phyloP scores from a whole-genome alignment of 2,329 filamentous ascomycete species.

The Fusarium circinatum region DNA sequence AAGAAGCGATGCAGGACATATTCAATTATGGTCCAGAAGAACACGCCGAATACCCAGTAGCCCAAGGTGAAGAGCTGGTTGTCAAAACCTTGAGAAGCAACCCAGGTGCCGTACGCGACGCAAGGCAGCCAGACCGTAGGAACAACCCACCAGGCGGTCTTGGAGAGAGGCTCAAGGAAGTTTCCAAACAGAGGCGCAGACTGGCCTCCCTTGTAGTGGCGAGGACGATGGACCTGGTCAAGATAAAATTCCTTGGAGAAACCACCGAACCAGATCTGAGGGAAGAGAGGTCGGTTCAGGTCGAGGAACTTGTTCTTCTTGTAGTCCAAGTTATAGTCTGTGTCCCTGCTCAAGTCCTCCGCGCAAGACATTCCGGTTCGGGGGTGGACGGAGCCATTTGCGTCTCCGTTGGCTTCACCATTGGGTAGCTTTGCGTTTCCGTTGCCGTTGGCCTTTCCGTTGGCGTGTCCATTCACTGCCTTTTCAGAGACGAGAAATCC shows the following conservation, averaged over 20 bases:
- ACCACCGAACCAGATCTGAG: constrained; percentile 87
- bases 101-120: constrained; percentile 75
- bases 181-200: constrained; percentile 97
- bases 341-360: constrained; percentile 88
- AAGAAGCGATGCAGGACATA: constrained; percentile 89
- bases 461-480: constrained; percentile 49
- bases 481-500: constrained; percentile 78
- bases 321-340: constrained; percentile 80
- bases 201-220: constrained; percentile 92
- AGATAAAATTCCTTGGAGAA: constrained; percentile 98
- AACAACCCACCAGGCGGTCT: constrained; percentile 94
- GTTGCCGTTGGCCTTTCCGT: constrained; percentile 46
- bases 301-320: constrained; percentile 95
- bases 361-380: constrained; percentile 89
- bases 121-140: constrained; percentile 87
- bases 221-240: constrained; percentile 92
- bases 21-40: constrained; percentile 89
- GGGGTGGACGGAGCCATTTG: constrained; percentile 58
- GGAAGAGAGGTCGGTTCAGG: constrained; percentile 82
- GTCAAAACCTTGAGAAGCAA: constrained; percentile 71
- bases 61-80: constrained; percentile 58
- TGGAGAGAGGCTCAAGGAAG: constrained; percentile 95
- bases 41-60: constrained; percentile 77
- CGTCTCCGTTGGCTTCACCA: constrained; percentile 48
- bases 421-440: constrained; percentile 43